These are phyloP conservation scores for Kazachstania bromeliacearum DNA, from an alignment of 805 yeast genomes.

Conservation along the genomic window DNA sequence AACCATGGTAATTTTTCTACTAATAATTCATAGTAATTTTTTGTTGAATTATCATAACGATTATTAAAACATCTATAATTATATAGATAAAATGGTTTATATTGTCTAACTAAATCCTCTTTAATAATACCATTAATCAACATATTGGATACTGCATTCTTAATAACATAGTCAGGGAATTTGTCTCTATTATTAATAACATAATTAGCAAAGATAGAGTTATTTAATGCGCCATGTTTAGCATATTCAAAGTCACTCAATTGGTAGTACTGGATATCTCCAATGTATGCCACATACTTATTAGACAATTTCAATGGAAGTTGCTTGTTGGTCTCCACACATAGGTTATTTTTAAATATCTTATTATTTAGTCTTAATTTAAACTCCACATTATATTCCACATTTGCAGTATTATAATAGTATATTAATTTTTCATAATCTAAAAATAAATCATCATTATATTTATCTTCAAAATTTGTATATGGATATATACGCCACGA, in stretches of 20 bases:
- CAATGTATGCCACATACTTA: conserved; percentile 4
- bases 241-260: conserved; percentile 3
- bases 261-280: conserved; percentile 2
- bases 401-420: not conserved
- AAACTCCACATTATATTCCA: not conserved
- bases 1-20: not conserved
- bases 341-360: not conserved
- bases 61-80: not conserved
- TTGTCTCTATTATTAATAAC: conserved; percentile 1
- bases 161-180: conserved; percentile 2
- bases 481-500: too few relatives aligned
- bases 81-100: conserved; percentile 6
- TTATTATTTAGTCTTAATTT: not conserved
- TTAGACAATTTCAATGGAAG: not conserved
- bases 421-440: not conserved
- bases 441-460: not conserved
- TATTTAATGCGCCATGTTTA: conserved; percentile 2
- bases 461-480: not conserved
- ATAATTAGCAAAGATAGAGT: conserved; percentile 2
- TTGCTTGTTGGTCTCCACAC: not conserved
- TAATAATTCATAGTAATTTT: not conserved
- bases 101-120: not conserved
- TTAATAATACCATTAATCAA: conserved; percentile 3
- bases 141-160: conserved; percentile 10
- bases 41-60: too few relatives aligned